Conservation (phyloP, 164 flowering plant species). For the Vitis vinifera region ASM3070453v1 NC_081823.1:8489001-8489500, state of each 20-base stretch:
- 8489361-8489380: not conserved
- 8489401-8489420: too few species aligned
- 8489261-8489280: slow-evolving; percentile 16
- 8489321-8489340: not conserved
- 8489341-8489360: too few species aligned
- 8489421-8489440: too few species aligned
- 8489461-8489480: too few species aligned
- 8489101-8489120: not conserved
- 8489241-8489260: slow-evolving; percentile 5
- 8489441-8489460: too few species aligned
- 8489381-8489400: too few species aligned
- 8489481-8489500: too few species aligned
- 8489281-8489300: slow-evolving; percentile 5
- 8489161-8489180: not conserved
- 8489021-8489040: too few species aligned
- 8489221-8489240: not conserved
- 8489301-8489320: not conserved
- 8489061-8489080: too few species aligned
- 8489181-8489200: slow-evolving; percentile 12
- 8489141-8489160: not conserved
- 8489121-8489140: not conserved
- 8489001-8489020: too few species aligned
- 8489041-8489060: too few species aligned
- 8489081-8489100: too few species aligned
- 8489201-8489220: not conserved